Percentiles rank a stretch among this genome's conserved stretches.
These are phyloP conservation scores for Microsporum ferrugineum DNA, from an alignment of 2,329 filamentous ascomycete genomes.

Conservation along the genomic window DNA sequence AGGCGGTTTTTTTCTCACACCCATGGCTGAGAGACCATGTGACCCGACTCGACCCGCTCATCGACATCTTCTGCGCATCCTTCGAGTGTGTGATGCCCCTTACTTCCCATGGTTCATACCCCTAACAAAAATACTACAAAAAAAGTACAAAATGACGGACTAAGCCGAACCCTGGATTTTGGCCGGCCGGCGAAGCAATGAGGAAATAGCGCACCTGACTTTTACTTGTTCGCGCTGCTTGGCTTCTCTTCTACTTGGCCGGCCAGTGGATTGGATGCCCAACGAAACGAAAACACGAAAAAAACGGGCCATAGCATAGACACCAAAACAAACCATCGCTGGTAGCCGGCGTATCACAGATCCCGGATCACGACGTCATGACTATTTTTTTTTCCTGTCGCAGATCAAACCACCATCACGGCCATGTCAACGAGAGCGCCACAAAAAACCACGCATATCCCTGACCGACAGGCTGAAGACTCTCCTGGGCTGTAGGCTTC, in stretches of 20 bases:
- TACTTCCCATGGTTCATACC: not conserved
- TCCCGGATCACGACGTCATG: not conserved
- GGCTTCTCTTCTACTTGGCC: not conserved
- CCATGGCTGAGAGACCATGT: not conserved
- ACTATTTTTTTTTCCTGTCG: not conserved
- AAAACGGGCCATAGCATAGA: not conserved
- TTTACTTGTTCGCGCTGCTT: not conserved
- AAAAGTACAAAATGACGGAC: not conserved
- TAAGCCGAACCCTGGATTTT: not conserved
- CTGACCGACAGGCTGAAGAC: not conserved
- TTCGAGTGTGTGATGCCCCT: not conserved
- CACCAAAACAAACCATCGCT: not conserved
- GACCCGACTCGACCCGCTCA: not conserved
- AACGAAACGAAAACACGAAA: not conserved
- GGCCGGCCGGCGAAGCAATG: not conserved
- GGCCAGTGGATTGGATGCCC: not conserved
- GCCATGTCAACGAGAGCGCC: not conserved
- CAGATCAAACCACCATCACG: not conserved
- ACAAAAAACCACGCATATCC: not conserved
- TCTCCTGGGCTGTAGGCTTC: not conserved
- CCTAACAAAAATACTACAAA: not conserved
- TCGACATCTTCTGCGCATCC: not conserved
- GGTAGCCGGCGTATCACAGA: constrained; percentile 3
- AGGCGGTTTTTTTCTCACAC: not conserved
- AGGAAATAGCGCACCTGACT: not conserved